These are phyloP conservation scores for Silene uniflora DNA, from an alignment of 148 eudicot species.

Conservation along the genomic window DNA sequence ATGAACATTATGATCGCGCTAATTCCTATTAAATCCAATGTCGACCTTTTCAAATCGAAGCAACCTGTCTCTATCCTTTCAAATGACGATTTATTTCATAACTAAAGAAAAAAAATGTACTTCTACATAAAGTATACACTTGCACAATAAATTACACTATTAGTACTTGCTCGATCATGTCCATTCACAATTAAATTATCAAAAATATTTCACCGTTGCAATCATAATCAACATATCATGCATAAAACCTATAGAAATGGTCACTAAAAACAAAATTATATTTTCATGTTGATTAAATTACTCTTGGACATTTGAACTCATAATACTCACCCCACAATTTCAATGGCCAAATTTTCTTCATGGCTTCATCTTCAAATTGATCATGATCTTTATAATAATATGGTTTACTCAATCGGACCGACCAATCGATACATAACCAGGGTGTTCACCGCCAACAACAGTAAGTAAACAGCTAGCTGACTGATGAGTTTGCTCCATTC, in stretches of 20 bases:
- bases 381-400: background rate
- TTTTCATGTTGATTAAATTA: constrained; percentile 1
- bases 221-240: constrained; percentile 2
- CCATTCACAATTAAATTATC: constrained; percentile 15
- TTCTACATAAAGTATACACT: constrained; percentile 22
- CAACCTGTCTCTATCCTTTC: too few species aligned
- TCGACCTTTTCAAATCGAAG: too few species aligned
- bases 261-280: constrained; percentile 1
- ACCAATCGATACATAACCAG: background rate
- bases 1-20: too few species aligned
- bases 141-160: constrained; percentile 32
- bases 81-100: too few species aligned
- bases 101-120: constrained; percentile 1
- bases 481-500: too few species aligned
- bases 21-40: too few species aligned
- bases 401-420: too few species aligned
- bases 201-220: constrained; percentile 11
- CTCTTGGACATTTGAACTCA: constrained; percentile 22
- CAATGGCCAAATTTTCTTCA: constrained; percentile 1
- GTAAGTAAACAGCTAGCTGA: background rate
- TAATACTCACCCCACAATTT: constrained; percentile 14
- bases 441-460: background rate
- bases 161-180: constrained; percentile 12
- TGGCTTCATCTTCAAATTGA: background rate
- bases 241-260: background rate